These are phyloP conservation scores for Metarhizium humberi DNA, from an alignment of 2,329 filamentous ascomycete genomes.

Conservation along the genomic window DNA sequence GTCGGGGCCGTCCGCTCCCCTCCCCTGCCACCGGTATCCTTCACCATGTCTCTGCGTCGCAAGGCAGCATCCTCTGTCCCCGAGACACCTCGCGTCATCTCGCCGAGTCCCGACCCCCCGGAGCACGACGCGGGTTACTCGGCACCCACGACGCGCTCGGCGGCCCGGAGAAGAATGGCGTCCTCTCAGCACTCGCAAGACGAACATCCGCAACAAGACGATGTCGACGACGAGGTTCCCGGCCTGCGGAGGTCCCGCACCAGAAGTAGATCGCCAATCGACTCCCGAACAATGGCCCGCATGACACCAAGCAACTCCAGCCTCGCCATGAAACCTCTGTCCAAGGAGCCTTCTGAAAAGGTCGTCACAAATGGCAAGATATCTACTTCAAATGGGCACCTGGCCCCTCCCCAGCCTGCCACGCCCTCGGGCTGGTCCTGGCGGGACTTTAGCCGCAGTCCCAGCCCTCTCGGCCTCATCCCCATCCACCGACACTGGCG, in stretches of 20 bases:
- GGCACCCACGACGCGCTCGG: conserved; percentile 69
- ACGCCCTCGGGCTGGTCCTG: conserved; percentile 57
- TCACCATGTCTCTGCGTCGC: conserved; percentile 41
- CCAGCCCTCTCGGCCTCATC: conserved; percentile 86
- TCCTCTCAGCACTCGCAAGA: conserved; percentile 50
- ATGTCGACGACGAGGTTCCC: conserved; percentile 30
- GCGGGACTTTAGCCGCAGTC: conserved; percentile 83
- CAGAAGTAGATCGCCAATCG: conserved; percentile 61
- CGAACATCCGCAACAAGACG: conserved; percentile 46
- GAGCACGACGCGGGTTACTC: conserved; percentile 41
- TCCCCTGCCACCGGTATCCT: conserved; percentile 50
- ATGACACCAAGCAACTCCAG: conserved; percentile 41
- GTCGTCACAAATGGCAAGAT: conserved; percentile 24
- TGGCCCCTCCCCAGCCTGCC: conserved; percentile 53
- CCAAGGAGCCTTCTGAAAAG: conserved; percentile 12
- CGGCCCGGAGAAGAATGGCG: conserved; percentile 43
- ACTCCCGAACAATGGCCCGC: conserved; percentile 39
- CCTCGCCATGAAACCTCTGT: conserved; percentile 19
- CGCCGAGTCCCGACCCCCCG: conserved; percentile 63
- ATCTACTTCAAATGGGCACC: conserved; percentile 48
- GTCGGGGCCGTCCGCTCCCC: conserved; percentile 47
- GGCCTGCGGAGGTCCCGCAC: conserved; percentile 55
- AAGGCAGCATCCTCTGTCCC: conserved; percentile 47
- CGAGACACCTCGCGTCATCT: conserved; percentile 77
- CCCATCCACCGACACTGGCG: conserved; percentile 91